Base-by-base conservation (phyloP, 495 filamentous ascomycete genomes). In the Podospora fimiseda region DNA sequence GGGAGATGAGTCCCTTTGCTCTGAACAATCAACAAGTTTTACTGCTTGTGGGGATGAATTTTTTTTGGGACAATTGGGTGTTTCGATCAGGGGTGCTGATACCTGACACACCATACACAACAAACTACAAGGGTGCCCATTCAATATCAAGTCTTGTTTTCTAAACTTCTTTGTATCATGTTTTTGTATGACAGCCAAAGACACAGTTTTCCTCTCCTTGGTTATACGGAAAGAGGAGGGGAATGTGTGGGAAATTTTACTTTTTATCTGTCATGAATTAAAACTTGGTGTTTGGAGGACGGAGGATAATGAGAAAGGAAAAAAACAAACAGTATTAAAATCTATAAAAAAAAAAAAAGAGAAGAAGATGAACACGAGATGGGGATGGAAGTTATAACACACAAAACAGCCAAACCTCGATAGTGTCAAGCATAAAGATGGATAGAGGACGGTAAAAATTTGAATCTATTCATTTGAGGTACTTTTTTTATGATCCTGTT, bases 401-500 rank as follows among this genome's bases (percentile, higher is more conserved):
- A n/a, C n/a, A n/a, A n/a, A n/a, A n/a, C n/a, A n/a, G n/a, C n/a
- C n/a, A n/a, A n/a, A n/a, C n/a, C n/a, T n/a, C n/a, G n/a, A n/a
- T n/a, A n/a, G n/a, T n/a, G n/a, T n/a, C n/a, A n/a, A n/a, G n/a
- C n/a, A n/a, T n/a, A n/a, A n/a, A n/a, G 6, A 55, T 58, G 59
- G 57, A 57, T 71, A 70, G 69, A 72, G 19, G 69, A 66, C 69
- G 50, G 48, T 33, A 33, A n/a, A n/a, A n/a, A 33, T 33, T 67
- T 69, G 69, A 70, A 69, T 72, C 69, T 72, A 72, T 69, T 61
- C 62, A 60, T 61, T 49, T 59, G 53, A 47, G 7, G 56, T 40
- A 36, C 11, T 53, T 27, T 45, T 13, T 33, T 4, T 48, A 2
- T 48, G 23, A 30, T 5, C 16, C 7, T 21, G 5, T 30, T 13